Evolutionary conservation across 116 monocot species (phyloP), one percentile per base, ranked within the genome.

Genomic region (Posidonia oceanica): DNA sequence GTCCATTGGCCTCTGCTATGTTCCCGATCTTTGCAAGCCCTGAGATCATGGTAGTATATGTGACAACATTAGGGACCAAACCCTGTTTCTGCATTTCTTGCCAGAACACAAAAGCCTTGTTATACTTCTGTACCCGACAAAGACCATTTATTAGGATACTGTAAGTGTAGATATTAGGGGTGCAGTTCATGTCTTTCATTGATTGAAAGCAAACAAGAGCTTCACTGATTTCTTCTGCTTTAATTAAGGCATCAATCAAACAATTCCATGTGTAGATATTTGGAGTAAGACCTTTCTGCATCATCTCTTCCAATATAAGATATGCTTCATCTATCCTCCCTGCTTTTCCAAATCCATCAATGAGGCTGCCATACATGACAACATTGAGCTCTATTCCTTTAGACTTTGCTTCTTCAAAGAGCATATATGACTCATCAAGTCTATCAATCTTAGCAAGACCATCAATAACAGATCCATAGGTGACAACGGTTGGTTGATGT

Each of bases 261-360:
- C 75, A 72, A 68, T 78, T 83, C 83, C 83, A 83, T 51, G 83
- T 83, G 63, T 83, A 83, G 16, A 78, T 59, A 78, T 72, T 83
- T 18, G 83, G 72, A 11, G 72, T 51, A 39, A 78, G 48, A 59
- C 75, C 75, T 74, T 79, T 79, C 72, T 83, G 83, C 78, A 83
- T 78, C 83, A 83, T 83, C 63, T 83, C 83, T 75, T 83, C 83
- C 78, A 83, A 63, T 7, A 83, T 69, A 14, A 83, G 78, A 62
- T 78, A 83, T 63, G 83, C 83, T 75, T 83, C 83, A 64, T 83
- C 83, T 51, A 83, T 75, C 39, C 79, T 83, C 21, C 83, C 83
- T 6, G 67, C 75, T 75, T 83, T 83, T 40, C 83, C 83, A 69
- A 83, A 83, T 5, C 79, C 83, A 75, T 79, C 75, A 36, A 83